Evolutionary conservation across 495 filamentous ascomycete species (phyloP), one percentile per base, ranked within the genome.

Genomic region (Arthonia radiata): DNA sequence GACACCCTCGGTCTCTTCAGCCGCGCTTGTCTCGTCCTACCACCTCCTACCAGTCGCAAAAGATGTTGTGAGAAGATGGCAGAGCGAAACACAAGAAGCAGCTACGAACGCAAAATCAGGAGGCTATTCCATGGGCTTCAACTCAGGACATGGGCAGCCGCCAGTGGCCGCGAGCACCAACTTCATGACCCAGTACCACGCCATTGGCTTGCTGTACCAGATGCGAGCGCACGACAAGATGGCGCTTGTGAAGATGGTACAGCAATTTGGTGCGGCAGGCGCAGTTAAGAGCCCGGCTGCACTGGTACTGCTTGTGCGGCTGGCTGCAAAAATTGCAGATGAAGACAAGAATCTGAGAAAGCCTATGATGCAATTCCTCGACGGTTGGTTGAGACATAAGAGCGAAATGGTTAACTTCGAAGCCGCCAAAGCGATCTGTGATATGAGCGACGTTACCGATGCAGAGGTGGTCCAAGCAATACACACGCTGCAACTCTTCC

Each of bases 381-480:
- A 93, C 51, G 79, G 82, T 39, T 92, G 81, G 82, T 62, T 92
- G 41, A 66, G 86, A 46, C 82, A 99, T 49, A 99, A 99, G 67
- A 81, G 81, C 43, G 86, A 99, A 43, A 94, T 99, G 89, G 89
- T 97, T 48, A 99, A 93, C 52, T 94, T 99, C 39, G 86, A 99
- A 53, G 86, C 86, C 28, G 89, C 86, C 13, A 94, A 94, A 57
- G 79, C 83, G 13, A 91, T 99, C 44, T 89, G 80, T 49, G 74
- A 83, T 39, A 71, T 94, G 61, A 66, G 68, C 26, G 80, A 97
- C 49, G 75, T 93, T 21, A 78, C 74, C 21, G 89, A 99, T 41
- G 69, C 66, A 23, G 86, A 99, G 46, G 75, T 82, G 16, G 65
- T 72, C 2, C 82, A 93, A 46, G 81, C 89, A 23, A 79, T 97